Percentiles rank a stretch among this genome's conserved stretches.
phyloP scores from a whole-genome alignment of 257 asterid species.

The Solanum bulbocastanum region DNA sequence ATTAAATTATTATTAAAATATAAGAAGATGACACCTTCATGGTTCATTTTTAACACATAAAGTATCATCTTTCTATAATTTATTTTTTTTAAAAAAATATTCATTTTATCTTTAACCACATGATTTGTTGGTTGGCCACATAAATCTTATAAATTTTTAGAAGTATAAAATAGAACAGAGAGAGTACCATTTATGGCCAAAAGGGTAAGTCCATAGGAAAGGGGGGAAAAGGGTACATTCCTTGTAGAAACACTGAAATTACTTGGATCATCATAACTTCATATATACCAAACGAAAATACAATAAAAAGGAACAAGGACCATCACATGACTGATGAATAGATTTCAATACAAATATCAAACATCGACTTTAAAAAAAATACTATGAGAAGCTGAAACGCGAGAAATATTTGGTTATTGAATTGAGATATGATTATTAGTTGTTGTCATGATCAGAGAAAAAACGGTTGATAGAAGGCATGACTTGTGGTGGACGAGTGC shows the following conservation, averaged over 20 bases:
- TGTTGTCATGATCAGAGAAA: slow-evolving; percentile 30
- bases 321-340: too few relatives aligned
- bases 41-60: too few relatives aligned
- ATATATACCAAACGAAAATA: neutral
- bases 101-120: too few relatives aligned
- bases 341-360: neutral
- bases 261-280: neutral
- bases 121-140: too few relatives aligned
- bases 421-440: neutral
- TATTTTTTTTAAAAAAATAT: too few relatives aligned
- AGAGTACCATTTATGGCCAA: neutral
- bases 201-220: neutral
- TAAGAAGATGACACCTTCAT: neutral
- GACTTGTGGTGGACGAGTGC: slow-evolving; percentile 74
- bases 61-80: too few relatives aligned
- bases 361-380: neutral
- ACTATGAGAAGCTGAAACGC: neutral
- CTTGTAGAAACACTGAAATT: neutral
- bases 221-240: neutral
- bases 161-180: too few relatives aligned
- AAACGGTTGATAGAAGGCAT: slow-evolving; percentile 81
- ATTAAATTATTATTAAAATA: neutral
- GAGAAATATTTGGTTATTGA: neutral
- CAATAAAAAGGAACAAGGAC: neutral
- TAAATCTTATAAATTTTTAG: too few relatives aligned